Conservation (phyloP, 805 yeast species). For the Sungouiella thailandica region DNA sequence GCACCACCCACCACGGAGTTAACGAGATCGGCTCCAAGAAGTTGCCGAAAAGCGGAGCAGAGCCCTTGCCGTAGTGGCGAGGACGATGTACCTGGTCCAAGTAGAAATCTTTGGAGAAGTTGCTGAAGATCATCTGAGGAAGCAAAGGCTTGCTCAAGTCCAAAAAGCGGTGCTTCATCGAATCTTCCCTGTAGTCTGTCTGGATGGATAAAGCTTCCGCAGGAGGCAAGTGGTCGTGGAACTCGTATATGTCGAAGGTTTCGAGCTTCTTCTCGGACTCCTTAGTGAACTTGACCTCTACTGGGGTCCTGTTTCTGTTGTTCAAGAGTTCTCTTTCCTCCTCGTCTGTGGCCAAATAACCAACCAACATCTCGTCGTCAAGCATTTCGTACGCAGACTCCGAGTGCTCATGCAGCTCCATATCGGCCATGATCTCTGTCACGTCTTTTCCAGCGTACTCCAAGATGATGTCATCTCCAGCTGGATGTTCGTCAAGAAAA, state of each 20-base stretch:
- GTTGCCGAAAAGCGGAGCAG: constrained; percentile 94
- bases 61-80: constrained; percentile 94
- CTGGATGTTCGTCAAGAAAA: constrained; percentile 71
- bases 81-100: constrained; percentile 97
- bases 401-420: constrained; percentile 69
- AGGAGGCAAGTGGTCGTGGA: constrained; percentile 62
- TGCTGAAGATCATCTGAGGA: constrained; percentile 69
- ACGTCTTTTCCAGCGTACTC: constrained; percentile 58
- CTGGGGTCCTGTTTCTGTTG: constrained; percentile 53
- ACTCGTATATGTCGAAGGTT: constrained; percentile 39
- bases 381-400: constrained; percentile 83
- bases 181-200: constrained; percentile 75
- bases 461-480: constrained; percentile 53
- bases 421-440: constrained; percentile 75
- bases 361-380: constrained; percentile 74
- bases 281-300: constrained; percentile 45
- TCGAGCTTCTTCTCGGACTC: constrained; percentile 12
- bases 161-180: constrained; percentile 72
- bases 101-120: constrained; percentile 83
- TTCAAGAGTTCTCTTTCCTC: constrained; percentile 70
- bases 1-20: constrained; percentile 95
- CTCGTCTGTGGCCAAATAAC: constrained; percentile 73
- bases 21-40: constrained; percentile 85
- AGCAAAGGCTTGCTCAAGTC: constrained; percentile 81
- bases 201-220: constrained; percentile 68